Percentiles rank a stretch among this genome's conserved stretches.
phyloP scores from a whole-genome alignment of 306 rosid species.

The Glycyrrhiza uralensis region DNA sequence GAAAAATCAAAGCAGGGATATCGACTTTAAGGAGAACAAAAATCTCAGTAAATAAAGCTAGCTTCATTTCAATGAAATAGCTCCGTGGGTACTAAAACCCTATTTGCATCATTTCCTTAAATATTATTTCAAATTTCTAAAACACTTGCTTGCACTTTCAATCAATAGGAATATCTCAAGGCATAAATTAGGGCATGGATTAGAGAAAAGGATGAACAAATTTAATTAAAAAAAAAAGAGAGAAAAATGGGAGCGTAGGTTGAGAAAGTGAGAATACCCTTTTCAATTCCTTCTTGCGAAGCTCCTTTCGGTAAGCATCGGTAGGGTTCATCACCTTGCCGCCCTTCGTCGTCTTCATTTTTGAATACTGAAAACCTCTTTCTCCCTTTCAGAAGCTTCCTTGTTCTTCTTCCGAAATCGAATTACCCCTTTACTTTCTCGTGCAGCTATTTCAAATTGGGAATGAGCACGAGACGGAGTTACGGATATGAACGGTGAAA shows the following conservation, averaged over 20 bases:
- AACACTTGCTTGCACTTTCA: not conserved
- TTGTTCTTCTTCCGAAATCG: conserved; percentile 5
- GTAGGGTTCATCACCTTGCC: conserved; percentile 98
- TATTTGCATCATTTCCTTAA: not conserved
- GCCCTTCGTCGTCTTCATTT: conserved; percentile 94
- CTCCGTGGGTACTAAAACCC: not conserved
- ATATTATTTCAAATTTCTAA: not conserved
- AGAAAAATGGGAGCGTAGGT: not conserved
- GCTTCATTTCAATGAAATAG: not conserved
- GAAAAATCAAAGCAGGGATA: not conserved
- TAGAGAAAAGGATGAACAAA: not conserved
- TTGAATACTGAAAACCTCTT: conserved; percentile 19
- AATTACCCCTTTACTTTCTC: not conserved
- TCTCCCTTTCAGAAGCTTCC: conserved; percentile 10
- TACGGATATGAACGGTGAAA: not conserved
- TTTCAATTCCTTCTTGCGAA: conserved; percentile 92
- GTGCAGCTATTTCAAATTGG: not conserved
- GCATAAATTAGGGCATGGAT: conserved; percentile 9
- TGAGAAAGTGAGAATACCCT: conserved; percentile 47
- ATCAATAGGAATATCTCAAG: not conserved
- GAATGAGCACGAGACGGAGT: not conserved
- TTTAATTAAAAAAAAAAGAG: not conserved
- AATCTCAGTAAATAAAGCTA: not conserved
- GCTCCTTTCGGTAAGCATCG: conserved; percentile 93
- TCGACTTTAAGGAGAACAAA: not conserved